A percentile compares a stretch with the other conserved stretches of the same genome.
Conservation (phyloP, 164 flowering plant species). For the Stephania cephalantha region DNA sequence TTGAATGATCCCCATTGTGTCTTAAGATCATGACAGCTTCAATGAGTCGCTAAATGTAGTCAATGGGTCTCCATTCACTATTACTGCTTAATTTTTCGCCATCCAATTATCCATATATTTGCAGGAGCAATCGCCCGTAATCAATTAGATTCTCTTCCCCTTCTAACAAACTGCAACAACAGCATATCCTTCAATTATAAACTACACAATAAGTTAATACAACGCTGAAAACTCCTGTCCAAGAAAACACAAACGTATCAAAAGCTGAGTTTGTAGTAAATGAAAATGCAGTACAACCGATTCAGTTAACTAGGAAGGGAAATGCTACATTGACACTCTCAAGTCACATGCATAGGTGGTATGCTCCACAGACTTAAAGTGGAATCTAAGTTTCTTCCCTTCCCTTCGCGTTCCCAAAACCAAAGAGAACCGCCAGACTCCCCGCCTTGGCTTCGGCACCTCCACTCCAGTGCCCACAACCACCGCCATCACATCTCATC, state of each 20-base stretch:
- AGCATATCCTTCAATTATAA: background rate
- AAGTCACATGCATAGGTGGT: too few relatives aligned
- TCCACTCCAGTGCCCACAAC: too few relatives aligned
- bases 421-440: too few relatives aligned
- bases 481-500: too few relatives aligned
- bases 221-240: background rate
- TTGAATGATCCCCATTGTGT: slow-evolving; percentile 22
- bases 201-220: background rate
- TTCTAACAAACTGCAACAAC: background rate
- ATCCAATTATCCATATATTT: background rate
- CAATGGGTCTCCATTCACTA: background rate
- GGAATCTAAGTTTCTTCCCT: too few relatives aligned
- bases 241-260: background rate
- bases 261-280: background rate
- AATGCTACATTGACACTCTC: too few relatives aligned
- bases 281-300: too few relatives aligned
- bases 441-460: too few relatives aligned
- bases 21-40: background rate
- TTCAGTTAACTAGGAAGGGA: too few relatives aligned
- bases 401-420: too few relatives aligned
- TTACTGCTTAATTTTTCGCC: background rate
- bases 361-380: too few relatives aligned
- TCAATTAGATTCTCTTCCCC: background rate
- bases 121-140: background rate
- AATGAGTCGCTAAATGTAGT: background rate